phyloP scores from a whole-genome alignment of 345 rosid genomes.

The Bruguiera gymnorhiza region DNA sequence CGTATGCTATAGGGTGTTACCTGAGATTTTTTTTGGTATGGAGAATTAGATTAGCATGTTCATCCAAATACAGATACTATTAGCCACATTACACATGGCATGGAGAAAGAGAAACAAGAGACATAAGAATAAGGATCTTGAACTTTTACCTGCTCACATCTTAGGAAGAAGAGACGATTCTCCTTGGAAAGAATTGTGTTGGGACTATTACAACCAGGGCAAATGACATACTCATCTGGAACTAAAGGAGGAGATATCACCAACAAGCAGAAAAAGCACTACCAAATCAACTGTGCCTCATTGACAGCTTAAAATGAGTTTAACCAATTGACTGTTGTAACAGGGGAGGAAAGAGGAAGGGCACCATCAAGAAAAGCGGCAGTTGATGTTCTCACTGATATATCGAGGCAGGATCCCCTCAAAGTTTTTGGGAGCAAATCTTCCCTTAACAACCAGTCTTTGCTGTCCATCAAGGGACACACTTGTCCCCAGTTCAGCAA shows the following conservation, averaged over 20 bases:
- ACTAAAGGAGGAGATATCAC: background rate
- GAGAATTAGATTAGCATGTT: no score
- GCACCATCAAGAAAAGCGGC: background rate
- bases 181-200: slow-evolving; percentile 35
- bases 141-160: slow-evolving; percentile 33
- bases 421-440: slow-evolving; percentile 85
- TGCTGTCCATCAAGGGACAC: slow-evolving; percentile 93
- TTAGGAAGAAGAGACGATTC: slow-evolving; percentile 36
- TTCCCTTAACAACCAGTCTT: slow-evolving; percentile 81
- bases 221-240: slow-evolving; percentile 39
- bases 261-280: no score
- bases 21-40: no score
- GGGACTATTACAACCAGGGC: slow-evolving; percentile 37
- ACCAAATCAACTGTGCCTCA: no score
- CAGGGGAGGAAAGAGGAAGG: background rate
- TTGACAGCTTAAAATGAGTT: no score
- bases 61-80: no score
- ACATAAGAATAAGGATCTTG: background rate
- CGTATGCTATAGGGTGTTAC: no score
- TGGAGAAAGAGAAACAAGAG: background rate
- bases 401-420: slow-evolving; percentile 81
- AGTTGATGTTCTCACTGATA: slow-evolving; percentile 53
- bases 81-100: no score
- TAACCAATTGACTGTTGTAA: background rate
- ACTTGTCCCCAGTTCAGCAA: slow-evolving; percentile 92